Evolutionary conservation across 805 yeast species (phyloP).

Genomic region (Lipomyces oligophaga): DNA sequence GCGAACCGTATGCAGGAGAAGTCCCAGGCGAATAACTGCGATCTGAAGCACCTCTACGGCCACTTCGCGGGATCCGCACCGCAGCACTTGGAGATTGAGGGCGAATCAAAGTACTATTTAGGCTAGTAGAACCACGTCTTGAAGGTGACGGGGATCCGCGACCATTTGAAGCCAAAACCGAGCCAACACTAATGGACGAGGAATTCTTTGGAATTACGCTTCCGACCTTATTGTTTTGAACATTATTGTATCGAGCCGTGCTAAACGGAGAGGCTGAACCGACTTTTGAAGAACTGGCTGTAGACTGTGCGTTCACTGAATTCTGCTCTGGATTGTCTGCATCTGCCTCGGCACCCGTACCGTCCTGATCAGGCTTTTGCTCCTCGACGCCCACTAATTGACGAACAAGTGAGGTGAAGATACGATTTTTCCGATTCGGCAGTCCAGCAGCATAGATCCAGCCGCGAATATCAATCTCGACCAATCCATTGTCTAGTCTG

Average conservation of each 20-base stretch:
- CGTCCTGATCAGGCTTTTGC: slow-evolving; percentile 21
- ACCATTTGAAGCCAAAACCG: slow-evolving; percentile 8
- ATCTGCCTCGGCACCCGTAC: slow-evolving; percentile 9
- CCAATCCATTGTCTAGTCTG: slow-evolving; percentile 37
- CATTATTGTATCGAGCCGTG: too few relatives aligned
- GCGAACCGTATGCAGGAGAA: slow-evolving; percentile 7
- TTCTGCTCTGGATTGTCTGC: background rate
- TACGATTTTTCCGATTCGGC: slow-evolving; percentile 63
- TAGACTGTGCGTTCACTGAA: slow-evolving; percentile 1
- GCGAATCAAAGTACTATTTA: background rate
- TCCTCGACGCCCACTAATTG: slow-evolving; percentile 56
- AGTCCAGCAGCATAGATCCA: slow-evolving; percentile 66
- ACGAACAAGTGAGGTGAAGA: slow-evolving; percentile 64
- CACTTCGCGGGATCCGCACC: slow-evolving; percentile 4
- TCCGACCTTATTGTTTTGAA: too few relatives aligned
- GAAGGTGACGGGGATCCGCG: slow-evolving; percentile 18
- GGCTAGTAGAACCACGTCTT: slow-evolving; percentile 12
- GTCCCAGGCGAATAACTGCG: slow-evolving; percentile 14
- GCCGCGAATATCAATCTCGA: slow-evolving; percentile 65
- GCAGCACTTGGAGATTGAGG: slow-evolving; percentile 3
- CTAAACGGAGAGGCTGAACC: background rate
- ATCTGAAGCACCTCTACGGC: slow-evolving; percentile 5
- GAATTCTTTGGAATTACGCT: slow-evolving; percentile 5
- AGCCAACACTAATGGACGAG: slow-evolving; percentile 18
- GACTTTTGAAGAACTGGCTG: slow-evolving; percentile 3